These are phyloP conservation scores for Fusarium musae DNA, from an alignment of 2,329 filamentous ascomycete genomes.

Conservation along the genomic window DNA sequence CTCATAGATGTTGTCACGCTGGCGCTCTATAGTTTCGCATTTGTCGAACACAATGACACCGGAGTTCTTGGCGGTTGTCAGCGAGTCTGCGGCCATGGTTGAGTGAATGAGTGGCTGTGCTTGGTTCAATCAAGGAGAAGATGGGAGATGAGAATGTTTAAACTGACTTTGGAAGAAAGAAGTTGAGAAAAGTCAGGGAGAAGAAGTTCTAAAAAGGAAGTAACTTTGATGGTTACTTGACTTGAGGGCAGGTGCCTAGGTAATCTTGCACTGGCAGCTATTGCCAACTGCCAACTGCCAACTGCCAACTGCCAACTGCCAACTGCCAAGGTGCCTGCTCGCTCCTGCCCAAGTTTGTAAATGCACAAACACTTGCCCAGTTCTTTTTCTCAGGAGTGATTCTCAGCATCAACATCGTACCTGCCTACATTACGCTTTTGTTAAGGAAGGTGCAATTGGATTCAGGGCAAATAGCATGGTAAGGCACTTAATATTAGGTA, in stretches of 20 bases:
- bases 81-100: background rate
- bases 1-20: background rate
- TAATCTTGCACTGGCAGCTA: background rate
- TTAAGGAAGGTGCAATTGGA: background rate
- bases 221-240: no score
- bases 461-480: background rate
- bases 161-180: background rate
- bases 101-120: background rate
- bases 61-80: background rate
- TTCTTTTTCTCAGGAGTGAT: background rate
- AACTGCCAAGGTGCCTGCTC: background rate
- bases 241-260: background rate
- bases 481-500: no score
- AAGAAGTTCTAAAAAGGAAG: no score
- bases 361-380: background rate
- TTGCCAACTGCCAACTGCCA: background rate
- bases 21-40: background rate
- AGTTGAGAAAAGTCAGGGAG: background rate
- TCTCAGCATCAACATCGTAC: no score
- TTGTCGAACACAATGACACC: conserved; percentile 2
- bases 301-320: background rate
- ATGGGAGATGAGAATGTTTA: background rate
- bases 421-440: background rate
- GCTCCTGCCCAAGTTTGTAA: background rate
- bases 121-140: background rate